Conservation (phyloP, 257 asterid species). For the Jacaranda mimosifolia region DNA sequence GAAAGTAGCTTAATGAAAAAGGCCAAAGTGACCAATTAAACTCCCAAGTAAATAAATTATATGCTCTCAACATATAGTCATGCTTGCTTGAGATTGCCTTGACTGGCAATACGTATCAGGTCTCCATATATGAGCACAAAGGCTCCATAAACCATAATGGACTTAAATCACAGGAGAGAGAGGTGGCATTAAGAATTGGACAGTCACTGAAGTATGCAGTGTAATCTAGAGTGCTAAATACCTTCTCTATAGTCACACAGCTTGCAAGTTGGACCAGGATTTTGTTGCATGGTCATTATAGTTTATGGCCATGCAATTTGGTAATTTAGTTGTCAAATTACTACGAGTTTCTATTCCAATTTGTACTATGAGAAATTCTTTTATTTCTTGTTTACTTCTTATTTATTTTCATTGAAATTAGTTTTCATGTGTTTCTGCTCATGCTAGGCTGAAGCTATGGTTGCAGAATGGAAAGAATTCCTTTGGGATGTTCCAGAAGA, state of each 20-base stretch:
- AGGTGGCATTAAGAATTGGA: neutral
- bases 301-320: constrained; percentile 8
- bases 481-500: constrained; percentile 99
- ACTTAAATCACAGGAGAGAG: neutral
- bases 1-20: neutral
- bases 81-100: too few species aligned
- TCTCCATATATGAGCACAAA: too few species aligned
- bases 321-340: constrained; percentile 14
- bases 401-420: constrained; percentile 27
- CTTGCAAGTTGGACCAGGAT: constrained; percentile 24
- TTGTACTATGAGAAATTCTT: neutral
- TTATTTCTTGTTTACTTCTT: constrained; percentile 31
- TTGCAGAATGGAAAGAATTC: constrained; percentile 96
- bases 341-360: constrained; percentile 23
- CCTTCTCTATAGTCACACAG: neutral
- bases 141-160: too few species aligned
- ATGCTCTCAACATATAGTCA: neutral
- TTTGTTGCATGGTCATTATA: constrained; percentile 16
- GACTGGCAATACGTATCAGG: too few species aligned
- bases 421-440: constrained; percentile 41
- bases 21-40: neutral
- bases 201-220: constrained; percentile 9
- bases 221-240: constrained; percentile 3
- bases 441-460: constrained; percentile 97
- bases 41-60: neutral